A percentile compares a stretch with the other conserved stretches of the same genome.
These are phyloP conservation scores for Rhexocercosporidium sp. DNA, from an alignment of 2,329 filamentous ascomycete genomes.

Conservation along the genomic window DNA sequence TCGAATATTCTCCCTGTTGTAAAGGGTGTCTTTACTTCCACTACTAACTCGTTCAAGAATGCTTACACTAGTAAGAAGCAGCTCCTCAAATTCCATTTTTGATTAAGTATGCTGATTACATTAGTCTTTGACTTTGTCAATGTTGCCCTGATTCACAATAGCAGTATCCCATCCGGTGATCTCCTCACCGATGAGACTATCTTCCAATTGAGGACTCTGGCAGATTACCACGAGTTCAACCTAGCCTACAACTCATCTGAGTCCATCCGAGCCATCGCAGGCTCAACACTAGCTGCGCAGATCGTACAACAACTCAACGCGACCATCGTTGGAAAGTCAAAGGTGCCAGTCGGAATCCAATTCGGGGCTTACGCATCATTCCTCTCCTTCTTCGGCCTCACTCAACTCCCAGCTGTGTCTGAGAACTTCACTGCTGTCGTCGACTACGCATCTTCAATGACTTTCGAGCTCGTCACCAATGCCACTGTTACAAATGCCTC, in stretches of 20 bases:
- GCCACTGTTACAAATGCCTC: slow-evolving; percentile 48
- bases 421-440: slow-evolving; percentile 75
- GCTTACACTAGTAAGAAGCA: slow-evolving; percentile 61
- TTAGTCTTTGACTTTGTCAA: slow-evolving; percentile 65
- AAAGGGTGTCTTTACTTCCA: slow-evolving; percentile 55
- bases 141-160: slow-evolving; percentile 65
- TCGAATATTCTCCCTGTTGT: slow-evolving; percentile 58
- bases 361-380: slow-evolving; percentile 68
- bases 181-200: slow-evolving; percentile 66
- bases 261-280: slow-evolving; percentile 62
- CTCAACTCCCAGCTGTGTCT: slow-evolving; percentile 55
- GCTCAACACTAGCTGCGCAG: slow-evolving; percentile 61
- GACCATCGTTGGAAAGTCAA: slow-evolving; percentile 53
- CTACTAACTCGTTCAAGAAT: slow-evolving; percentile 59
- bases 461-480: slow-evolving; percentile 72
- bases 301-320: slow-evolving; percentile 56
- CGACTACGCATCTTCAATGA: slow-evolving; percentile 84
- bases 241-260: slow-evolving; percentile 83
- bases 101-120: slow-evolving; percentile 11
- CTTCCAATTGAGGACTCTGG: slow-evolving; percentile 71
- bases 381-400: slow-evolving; percentile 66
- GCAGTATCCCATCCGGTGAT: slow-evolving; percentile 59
- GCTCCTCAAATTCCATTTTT: slow-evolving; percentile 6
- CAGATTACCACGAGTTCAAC: slow-evolving; percentile 80
- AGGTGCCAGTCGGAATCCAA: slow-evolving; percentile 55